phyloP scores from a whole-genome alignment of 2,329 filamentous ascomycete species.

The Sordariomycetes sp. region DNA sequence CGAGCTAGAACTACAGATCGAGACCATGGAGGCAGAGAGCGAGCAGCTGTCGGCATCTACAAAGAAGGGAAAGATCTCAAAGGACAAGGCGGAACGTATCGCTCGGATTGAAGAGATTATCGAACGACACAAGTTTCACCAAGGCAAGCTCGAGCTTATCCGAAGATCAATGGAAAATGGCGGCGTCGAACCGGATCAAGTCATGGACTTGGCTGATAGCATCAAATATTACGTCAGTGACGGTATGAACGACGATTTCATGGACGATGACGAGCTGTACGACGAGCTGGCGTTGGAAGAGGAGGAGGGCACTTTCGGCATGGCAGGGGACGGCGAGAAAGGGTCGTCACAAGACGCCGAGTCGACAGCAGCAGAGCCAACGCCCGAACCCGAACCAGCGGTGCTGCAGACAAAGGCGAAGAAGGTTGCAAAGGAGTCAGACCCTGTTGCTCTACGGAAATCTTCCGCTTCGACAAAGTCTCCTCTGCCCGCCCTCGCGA shows the following conservation, averaged over 20 bases:
- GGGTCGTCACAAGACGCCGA: conserved; percentile 93
- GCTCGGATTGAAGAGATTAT: conserved; percentile 75
- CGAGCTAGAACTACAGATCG: conserved; percentile 88
- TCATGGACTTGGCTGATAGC: conserved; percentile 80
- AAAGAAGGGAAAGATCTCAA: conserved; percentile 92
- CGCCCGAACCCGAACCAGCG: conserved; percentile 46
- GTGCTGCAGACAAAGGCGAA: conserved; percentile 38
- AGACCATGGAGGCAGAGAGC: conserved; percentile 81
- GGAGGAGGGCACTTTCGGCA: conserved; percentile 81
- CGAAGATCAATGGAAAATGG: conserved; percentile 88
- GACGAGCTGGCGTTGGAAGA: conserved; percentile 89
- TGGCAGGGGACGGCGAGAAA: conserved; percentile 71
- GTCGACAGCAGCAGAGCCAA: conserved; percentile 76
- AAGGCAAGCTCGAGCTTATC: conserved; percentile 83
- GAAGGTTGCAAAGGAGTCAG: conserved; percentile 52
- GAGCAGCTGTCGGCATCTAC: conserved; percentile 78
- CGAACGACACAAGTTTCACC: conserved; percentile 95
- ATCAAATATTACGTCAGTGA: conserved; percentile 95
- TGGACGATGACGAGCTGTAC: conserved; percentile 91
- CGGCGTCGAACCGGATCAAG: conserved; percentile 76
- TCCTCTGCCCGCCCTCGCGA: conserved; percentile 84
- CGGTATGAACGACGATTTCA: conserved; percentile 79
- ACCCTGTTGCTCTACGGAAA: conserved; percentile 49
- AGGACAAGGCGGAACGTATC: conserved; percentile 75
- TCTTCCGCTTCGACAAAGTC: conserved; percentile 91